These are phyloP conservation scores for Phytophthora pluvialis DNA, from an alignment of 352 stramenopile genomes.

Conservation along the genomic window DNA sequence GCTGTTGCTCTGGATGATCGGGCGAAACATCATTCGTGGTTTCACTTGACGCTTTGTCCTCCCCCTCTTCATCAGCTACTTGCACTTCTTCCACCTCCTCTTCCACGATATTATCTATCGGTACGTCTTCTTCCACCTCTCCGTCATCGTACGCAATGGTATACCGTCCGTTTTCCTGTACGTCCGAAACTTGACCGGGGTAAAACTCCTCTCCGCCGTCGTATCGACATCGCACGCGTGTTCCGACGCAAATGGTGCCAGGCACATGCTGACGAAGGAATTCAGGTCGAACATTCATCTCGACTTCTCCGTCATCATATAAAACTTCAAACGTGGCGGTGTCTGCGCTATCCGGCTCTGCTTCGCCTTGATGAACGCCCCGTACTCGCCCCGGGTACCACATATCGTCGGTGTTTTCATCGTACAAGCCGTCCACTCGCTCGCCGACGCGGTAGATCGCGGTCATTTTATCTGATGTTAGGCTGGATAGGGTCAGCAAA, in stretches of 20 bases:
- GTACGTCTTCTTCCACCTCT: conserved; percentile 69
- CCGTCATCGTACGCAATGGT: conserved; percentile 84
- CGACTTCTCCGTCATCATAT: conserved; percentile 82
- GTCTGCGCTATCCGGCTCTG: conserved; percentile 1
- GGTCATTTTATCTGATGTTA: conserved; percentile 16
- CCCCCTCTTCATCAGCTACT: conserved; percentile 23
- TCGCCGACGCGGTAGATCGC: conserved; percentile 48
- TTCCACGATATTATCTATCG: conserved; percentile 61
- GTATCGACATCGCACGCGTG: conserved; percentile 73
- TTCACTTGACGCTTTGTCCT: conserved; percentile 7
- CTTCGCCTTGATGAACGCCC: conserved; percentile 33
- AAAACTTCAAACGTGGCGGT: conserved; percentile 53
- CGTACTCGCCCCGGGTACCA: conserved; percentile 75
- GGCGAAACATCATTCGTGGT: background rate
- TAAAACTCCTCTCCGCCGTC: conserved; percentile 77
- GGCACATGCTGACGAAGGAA: conserved; percentile 58
- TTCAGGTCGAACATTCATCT: conserved; percentile 44
- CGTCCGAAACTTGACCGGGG: conserved; percentile 61
- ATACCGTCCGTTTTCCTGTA: conserved; percentile 70
- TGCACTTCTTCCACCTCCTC: conserved; percentile 2
- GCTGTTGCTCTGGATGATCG: conserved; percentile 16
- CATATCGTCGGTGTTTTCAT: conserved; percentile 79
- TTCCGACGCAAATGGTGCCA: conserved; percentile 81
- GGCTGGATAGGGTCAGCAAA: background rate
- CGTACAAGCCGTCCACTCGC: conserved; percentile 83